Base-by-base conservation (phyloP, 768 basidiomycete genomes). In the Boletus huronensis region DNA sequence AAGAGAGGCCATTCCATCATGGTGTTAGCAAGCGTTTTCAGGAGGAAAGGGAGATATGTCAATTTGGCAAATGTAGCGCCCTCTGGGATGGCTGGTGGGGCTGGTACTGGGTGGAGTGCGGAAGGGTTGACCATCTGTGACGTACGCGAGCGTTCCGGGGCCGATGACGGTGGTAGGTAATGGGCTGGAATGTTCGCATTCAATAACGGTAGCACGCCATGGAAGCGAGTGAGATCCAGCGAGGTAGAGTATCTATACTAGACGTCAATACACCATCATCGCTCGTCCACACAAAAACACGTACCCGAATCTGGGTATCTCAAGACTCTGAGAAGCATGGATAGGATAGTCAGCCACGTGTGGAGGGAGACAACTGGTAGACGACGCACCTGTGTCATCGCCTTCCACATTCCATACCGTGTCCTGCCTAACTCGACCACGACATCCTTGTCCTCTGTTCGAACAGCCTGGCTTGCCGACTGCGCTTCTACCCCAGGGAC, bases 1-100 rank as follows among this genome's bases (percentile, higher is more conserved):
- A 95, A 82, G 45, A 94, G 72, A 0, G 93, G 90, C 90, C 92
- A 91, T 65, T 90, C 84, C 56, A 79, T 72, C 88, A 94, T 90
- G 4, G 90, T 79, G 61, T 78, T 82, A 1, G 87, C 81, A 48
- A 95, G 85, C 0, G 87, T 85, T 68, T 95, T 95, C 62, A 93
- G 74, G 8, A 95, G 79, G 64, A 93, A 75, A 10, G 92, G 93
- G 31, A 95, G 84, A 69, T 88, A 89, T 0, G 91, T 93, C 29
- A 95, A 70, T 34, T 80, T 81, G 28, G 79, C 73, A 71, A 81
- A 91, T 38, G 82, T 81, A 21, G 75, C 80, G 2, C 76, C 71
- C 10, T 77, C 74, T 0, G 82, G 79, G n/a, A 84, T 70, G 4
- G 70, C 52, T 4, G 79, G 72, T 0, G 73, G 74, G 1, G 67